Percentiles rank a stretch among this genome's conserved stretches.
Conservation (phyloP, 2,329 filamentous ascomycete genomes). For the Hypoxylon sp. region DNA sequence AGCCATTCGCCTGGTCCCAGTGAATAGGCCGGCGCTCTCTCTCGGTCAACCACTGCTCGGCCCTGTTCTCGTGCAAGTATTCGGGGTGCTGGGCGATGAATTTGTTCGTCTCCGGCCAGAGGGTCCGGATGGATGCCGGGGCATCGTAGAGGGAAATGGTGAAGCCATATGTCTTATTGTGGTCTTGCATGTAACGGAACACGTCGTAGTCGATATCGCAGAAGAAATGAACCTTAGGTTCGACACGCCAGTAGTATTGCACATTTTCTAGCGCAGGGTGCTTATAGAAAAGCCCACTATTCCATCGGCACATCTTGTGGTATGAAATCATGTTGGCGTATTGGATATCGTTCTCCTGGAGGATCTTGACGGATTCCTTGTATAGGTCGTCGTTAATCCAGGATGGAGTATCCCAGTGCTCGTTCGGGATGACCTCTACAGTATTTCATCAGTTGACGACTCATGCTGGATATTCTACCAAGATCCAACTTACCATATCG, state of each 20-base stretch:
- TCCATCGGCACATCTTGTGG: slow-evolving; percentile 99
- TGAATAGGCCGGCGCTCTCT: slow-evolving; percentile 80
- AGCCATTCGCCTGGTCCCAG: slow-evolving; percentile 85
- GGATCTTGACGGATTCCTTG: slow-evolving; percentile 82
- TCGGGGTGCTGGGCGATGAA: slow-evolving; percentile 88
- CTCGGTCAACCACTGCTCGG: slow-evolving; percentile 89
- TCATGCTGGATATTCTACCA: slow-evolving; percentile 5
- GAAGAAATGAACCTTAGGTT: slow-evolving; percentile 99
- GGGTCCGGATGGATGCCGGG: slow-evolving; percentile 82
- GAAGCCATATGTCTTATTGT: slow-evolving; percentile 99
- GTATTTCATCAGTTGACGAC: slow-evolving; percentile 45
- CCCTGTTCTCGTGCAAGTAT: slow-evolving; percentile 85
- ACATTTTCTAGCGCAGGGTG: slow-evolving; percentile 85
- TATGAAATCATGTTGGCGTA: slow-evolving; percentile 92
- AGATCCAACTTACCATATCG: slow-evolving; percentile 76
- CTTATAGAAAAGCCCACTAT: slow-evolving; percentile 97
- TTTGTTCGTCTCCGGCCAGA: slow-evolving; percentile 96
- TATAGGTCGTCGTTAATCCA: slow-evolving; percentile 95
- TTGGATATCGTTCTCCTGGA: slow-evolving; percentile 87
- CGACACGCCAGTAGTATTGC: slow-evolving; percentile 98
- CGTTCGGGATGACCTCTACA: slow-evolving; percentile 88
- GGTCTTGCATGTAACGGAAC: slow-evolving; percentile 96
- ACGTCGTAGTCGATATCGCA: slow-evolving; percentile 99
- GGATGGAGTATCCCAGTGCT: slow-evolving; percentile 90
- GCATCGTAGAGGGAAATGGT: slow-evolving; percentile 97